Base-by-base conservation (phyloP, 495 filamentous ascomycete genomes). In the Hypoxylon fuscum region DNA sequence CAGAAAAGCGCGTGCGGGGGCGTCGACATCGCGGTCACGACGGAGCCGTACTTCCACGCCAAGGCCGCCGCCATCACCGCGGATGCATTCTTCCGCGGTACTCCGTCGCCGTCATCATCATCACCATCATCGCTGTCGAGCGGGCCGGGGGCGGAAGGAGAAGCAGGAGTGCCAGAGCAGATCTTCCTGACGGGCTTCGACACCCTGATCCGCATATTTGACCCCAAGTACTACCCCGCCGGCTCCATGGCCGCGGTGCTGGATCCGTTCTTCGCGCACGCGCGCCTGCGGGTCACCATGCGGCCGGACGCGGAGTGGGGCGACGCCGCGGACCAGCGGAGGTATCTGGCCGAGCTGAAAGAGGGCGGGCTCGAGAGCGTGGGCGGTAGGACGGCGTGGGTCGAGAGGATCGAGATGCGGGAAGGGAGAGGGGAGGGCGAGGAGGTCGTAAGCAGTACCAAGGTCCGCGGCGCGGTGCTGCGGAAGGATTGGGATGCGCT, bases 151-250 rank as follows among this genome's bases (percentile, higher is more conserved):
- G n/a, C n/a, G n/a, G n/a, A n/a, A n/a, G n/a, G n/a, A n/a, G n/a
- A n/a, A n/a, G n/a, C n/a, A n/a, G n/a, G 15, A 34, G 18, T 1
- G 52, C 73, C 7, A 71, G 81, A 86, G 58, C 91, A 96, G 68
- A 77, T 93, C 15, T 91, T 95, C 75, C 82, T 98, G 14, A 87
- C 85, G 0, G 94, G 94, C 25, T 97, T 86, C 67, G 94, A 98
- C 75, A 97, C 94, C 0, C 69, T 97, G 25, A 87, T 91, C 15
- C 86, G 94, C 21, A 87, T 97, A 48, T 85, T 97, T 68, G 79
- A 92, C 57, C 74, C 88, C 0, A 94, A 90, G 68, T 98, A 98
- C 72, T 98, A 98, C 70, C 1, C 82, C 78, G 0, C 69, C 76
- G 0, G 56, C 59, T 22, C 75, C 0, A 79, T 82, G 70, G 68